These are phyloP conservation scores for Debaryomyces tyrocola DNA, from an alignment of 805 yeast genomes.

Conservation along the genomic window DNA sequence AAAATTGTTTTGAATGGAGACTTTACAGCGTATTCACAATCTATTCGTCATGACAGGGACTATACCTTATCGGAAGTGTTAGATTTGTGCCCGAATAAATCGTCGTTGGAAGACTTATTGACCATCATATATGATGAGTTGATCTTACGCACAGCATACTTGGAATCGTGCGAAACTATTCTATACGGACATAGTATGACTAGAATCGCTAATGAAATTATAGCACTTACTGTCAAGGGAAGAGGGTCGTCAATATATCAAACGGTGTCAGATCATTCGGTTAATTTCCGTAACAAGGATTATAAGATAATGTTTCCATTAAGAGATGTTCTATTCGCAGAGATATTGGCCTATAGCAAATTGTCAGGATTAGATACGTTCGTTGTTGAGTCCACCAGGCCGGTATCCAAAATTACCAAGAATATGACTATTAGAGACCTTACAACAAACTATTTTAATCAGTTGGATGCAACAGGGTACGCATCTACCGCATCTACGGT, in stretches of 20 bases:
- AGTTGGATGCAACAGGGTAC: constrained; percentile 69
- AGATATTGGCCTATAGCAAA: constrained; percentile 56
- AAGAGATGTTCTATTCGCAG: constrained; percentile 71
- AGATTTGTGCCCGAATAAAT: constrained; percentile 46
- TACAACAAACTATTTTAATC: constrained; percentile 67
- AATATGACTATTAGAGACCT: constrained; percentile 82
- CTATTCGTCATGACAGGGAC: constrained; percentile 6
- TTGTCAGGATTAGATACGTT: constrained; percentile 40
- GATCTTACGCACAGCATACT: constrained; percentile 46
- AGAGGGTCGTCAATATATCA: constrained; percentile 70
- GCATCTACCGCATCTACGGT: constrained; percentile 92
- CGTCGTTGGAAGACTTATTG: constrained; percentile 65
- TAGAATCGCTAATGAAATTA: constrained; percentile 72
- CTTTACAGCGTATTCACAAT: constrained; percentile 16
- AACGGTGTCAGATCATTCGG: constrained; percentile 45
- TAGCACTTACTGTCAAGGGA: constrained; percentile 81
- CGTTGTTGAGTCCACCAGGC: constrained; percentile 17
- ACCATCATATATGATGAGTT: constrained; percentile 48
- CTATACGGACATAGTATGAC: constrained; percentile 82
- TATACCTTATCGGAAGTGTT: constrained; percentile 34
- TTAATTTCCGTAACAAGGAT: constrained; percentile 23
- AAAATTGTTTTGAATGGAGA: constrained; percentile 33
- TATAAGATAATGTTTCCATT: constrained; percentile 65
- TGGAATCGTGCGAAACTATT: constrained; percentile 51
- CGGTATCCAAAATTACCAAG: constrained; percentile 48